Percentiles rank a stretch among this genome's conserved stretches.
Evolutionary conservation across 2,329 filamentous ascomycete species (phyloP).

Genomic region (Dactylellina haptotyla): DNA sequence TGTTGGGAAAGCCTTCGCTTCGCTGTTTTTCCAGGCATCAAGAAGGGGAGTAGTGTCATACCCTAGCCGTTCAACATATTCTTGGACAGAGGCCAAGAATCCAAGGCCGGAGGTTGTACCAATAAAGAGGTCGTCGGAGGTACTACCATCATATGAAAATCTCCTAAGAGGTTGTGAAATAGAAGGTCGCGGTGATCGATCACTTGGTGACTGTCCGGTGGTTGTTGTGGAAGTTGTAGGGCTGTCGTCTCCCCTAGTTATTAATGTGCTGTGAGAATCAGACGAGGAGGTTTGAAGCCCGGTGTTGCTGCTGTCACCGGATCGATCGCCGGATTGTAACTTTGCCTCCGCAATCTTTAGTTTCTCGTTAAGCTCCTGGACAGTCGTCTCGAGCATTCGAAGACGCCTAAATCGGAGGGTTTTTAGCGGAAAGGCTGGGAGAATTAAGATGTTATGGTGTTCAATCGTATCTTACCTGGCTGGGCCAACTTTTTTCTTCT

Average conservation of each 20-base stretch:
- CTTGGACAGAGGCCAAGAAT: slow-evolving; percentile 48
- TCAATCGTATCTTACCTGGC: slow-evolving; percentile 56
- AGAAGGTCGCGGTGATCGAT: slow-evolving; percentile 32
- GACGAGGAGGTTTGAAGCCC: slow-evolving; percentile 27
- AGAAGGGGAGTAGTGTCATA: slow-evolving; percentile 48
- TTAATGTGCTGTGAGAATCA: slow-evolving; percentile 13
- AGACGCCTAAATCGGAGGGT: slow-evolving; percentile 54
- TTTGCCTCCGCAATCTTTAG: slow-evolving; percentile 56
- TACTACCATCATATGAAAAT: slow-evolving; percentile 41
- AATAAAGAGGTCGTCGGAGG: slow-evolving; percentile 44
- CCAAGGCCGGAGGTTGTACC: slow-evolving; percentile 49
- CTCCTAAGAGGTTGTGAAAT: slow-evolving; percentile 38
- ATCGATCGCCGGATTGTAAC: slow-evolving; percentile 41
- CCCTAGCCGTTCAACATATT: slow-evolving; percentile 49
- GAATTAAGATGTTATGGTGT: not conserved
- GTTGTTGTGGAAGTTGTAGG: slow-evolving; percentile 39
- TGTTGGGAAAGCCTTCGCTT: slow-evolving; percentile 38
- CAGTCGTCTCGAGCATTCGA: slow-evolving; percentile 56
- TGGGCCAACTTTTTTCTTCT: slow-evolving; percentile 57
- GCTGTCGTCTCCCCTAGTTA: slow-evolving; percentile 15
- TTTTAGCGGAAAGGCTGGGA: slow-evolving; percentile 9
- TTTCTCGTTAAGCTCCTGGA: slow-evolving; percentile 57
- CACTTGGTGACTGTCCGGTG: slow-evolving; percentile 32
- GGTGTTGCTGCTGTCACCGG: slow-evolving; percentile 9
- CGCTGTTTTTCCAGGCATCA: slow-evolving; percentile 43